These are phyloP conservation scores for Gossypium longicalyx DNA, from an alignment of 345 rosid genomes.

Conservation along the genomic window DNA sequence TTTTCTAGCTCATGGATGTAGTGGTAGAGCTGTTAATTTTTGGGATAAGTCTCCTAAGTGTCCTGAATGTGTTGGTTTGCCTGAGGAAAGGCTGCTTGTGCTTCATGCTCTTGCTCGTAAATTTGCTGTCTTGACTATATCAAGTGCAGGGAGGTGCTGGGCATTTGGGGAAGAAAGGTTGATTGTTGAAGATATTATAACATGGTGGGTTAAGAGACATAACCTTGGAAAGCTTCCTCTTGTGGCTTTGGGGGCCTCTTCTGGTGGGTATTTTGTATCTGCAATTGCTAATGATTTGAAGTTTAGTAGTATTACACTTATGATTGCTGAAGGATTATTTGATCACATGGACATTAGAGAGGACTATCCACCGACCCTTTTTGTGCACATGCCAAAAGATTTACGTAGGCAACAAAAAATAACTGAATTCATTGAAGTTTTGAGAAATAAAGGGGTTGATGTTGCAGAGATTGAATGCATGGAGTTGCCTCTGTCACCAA, in stretches of 20 bases:
- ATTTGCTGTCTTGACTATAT: conserved; percentile 64
- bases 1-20: conserved; percentile 86
- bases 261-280: conserved; percentile 88
- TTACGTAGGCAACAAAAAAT: conserved; percentile 56
- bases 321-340: conserved; percentile 85
- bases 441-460: conserved; percentile 60
- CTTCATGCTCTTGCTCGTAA: conserved; percentile 55
- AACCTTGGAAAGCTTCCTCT: conserved; percentile 67
- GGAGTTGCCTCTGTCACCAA: conserved; percentile 52
- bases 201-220: conserved; percentile 52
- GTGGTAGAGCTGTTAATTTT: conserved; percentile 70
- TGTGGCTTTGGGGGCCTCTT: conserved; percentile 89
- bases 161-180: conserved; percentile 49
- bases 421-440: conserved; percentile 40
- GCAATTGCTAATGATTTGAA: conserved; percentile 50
- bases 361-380: conserved; percentile 75
- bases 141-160: conserved; percentile 79
- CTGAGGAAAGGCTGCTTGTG: conserved; percentile 68
- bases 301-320: conserved; percentile 69
- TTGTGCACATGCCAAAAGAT: conserved; percentile 94
- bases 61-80: conserved; percentile 63
- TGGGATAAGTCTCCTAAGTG: conserved; percentile 79
- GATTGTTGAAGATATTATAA: conserved; percentile 47
- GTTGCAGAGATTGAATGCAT: conserved; percentile 75
- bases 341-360: conserved; percentile 48